Conservation (phyloP, 1,284 basidiomycete genomes). For the Sporisorium scitamineum region DNA sequence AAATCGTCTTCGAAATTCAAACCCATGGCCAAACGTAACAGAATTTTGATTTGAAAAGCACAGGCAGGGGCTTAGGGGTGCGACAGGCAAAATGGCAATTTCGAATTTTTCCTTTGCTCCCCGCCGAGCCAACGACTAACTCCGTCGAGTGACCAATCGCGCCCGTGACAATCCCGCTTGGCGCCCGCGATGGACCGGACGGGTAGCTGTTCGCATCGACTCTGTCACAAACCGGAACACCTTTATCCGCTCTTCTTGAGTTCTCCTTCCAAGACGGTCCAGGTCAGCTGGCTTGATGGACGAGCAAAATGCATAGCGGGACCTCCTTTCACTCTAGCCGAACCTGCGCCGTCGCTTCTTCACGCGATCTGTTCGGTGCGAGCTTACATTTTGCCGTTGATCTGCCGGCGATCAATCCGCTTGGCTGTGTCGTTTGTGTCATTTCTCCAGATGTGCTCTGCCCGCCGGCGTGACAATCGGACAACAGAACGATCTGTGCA, state of each 20-base stretch:
- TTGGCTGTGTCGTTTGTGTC: neutral
- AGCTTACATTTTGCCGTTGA: neutral
- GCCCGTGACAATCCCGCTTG: too few relatives aligned
- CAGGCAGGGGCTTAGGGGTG: conserved; percentile 3
- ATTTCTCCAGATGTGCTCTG: neutral
- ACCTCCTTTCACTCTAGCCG: neutral
- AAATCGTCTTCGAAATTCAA: neutral
- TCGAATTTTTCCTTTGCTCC: neutral
- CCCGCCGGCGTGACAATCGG: neutral
- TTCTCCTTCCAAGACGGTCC: neutral
- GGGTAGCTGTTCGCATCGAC: neutral
- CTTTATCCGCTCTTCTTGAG: neutral
- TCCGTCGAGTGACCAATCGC: too few relatives aligned
- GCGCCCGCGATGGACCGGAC: too few relatives aligned
- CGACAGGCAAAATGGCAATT: neutral
- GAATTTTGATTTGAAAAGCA: neutral
- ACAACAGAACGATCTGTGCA: neutral
- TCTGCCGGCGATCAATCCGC: neutral
- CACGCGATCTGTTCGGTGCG: neutral
- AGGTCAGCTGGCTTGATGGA: neutral
- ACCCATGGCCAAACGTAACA: neutral
- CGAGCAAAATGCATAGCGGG: neutral
- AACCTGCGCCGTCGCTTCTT: neutral
- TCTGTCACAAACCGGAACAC: too few relatives aligned
- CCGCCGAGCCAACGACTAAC: too few relatives aligned